Evolutionary conservation across 1,139 yeast species (phyloP).

Genomic region (Protomyces gravidus): DNA sequence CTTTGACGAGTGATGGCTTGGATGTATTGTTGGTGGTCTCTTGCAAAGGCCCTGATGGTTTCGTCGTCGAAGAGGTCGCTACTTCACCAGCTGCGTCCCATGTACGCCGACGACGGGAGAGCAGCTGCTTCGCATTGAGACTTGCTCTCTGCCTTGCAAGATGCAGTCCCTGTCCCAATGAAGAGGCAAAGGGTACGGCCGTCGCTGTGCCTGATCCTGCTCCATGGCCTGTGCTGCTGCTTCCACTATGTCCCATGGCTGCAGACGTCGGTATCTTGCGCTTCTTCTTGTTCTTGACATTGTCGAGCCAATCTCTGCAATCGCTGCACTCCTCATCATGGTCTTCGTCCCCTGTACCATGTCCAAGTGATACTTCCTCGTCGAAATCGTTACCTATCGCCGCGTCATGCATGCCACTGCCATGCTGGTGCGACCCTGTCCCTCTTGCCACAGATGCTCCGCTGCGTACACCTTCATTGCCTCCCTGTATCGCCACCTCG

Average conservation of each 20-base stretch:
- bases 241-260: conserved; percentile 16
- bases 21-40: neutral
- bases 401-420: neutral
- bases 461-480: no score
- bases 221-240: neutral
- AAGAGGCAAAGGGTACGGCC: neutral
- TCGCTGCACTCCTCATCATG: conserved; percentile 22
- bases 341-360: conserved; percentile 26
- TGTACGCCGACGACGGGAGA: conserved; percentile 12
- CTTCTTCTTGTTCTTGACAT: conserved; percentile 32
- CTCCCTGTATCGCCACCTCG: no score
- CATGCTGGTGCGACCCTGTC: neutral
- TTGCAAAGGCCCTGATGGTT: neutral
- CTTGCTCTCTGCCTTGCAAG: neutral
- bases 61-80: neutral
- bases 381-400: neutral
- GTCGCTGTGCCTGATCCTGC: neutral
- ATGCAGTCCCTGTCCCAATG: neutral
- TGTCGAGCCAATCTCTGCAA: conserved; percentile 26
- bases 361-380: no score
- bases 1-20: neutral
- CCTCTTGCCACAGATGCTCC: no score
- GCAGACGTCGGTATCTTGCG: conserved; percentile 31
- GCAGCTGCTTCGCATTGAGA: neutral
- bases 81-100: conserved; percentile 17